Conservation (phyloP, 495 filamentous ascomycete species). For the Penicillium argentinense region DNA sequence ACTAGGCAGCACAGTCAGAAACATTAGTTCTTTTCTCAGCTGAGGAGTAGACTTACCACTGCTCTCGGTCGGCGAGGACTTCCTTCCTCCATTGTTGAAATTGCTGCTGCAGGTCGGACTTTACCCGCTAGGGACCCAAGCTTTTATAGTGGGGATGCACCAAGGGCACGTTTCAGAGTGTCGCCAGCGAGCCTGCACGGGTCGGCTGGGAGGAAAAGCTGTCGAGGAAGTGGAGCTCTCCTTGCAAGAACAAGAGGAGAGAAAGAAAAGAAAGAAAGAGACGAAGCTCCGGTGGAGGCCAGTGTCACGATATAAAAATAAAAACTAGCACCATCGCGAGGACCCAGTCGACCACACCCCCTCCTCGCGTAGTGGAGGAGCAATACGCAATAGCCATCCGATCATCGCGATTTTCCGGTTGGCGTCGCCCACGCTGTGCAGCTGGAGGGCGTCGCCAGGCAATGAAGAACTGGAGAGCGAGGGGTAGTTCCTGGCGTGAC, state of each 20-base stretch:
- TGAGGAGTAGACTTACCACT: constrained; percentile 10
- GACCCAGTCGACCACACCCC: background rate
- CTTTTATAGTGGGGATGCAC: background rate
- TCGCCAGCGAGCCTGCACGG: background rate
- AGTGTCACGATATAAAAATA: background rate
- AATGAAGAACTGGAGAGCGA: constrained; percentile 1
- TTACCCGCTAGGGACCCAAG: background rate
- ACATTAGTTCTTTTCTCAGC: too few relatives aligned
- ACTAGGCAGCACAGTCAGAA: background rate
- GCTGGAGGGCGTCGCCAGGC: background rate
- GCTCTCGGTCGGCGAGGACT: constrained; percentile 3
- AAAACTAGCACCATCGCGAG: background rate
- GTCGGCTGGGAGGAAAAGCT: background rate
- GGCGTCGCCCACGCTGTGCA: constrained; percentile 5
- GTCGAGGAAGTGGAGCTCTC: background rate
- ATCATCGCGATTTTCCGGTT: constrained; percentile 8
- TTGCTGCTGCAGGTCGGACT: background rate
- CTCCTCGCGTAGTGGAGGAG: background rate
- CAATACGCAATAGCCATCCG: constrained; percentile 7
- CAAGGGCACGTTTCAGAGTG: too few relatives aligned
- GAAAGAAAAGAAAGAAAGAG: background rate
- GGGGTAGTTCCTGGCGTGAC: constrained; percentile 21
- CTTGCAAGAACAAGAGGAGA: background rate
- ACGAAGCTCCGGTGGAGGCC: background rate
- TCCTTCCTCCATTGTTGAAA: constrained; percentile 11